Base-by-base conservation (phyloP, 192 early-diverging fungal species). In the Coemansia sp. region DNA sequence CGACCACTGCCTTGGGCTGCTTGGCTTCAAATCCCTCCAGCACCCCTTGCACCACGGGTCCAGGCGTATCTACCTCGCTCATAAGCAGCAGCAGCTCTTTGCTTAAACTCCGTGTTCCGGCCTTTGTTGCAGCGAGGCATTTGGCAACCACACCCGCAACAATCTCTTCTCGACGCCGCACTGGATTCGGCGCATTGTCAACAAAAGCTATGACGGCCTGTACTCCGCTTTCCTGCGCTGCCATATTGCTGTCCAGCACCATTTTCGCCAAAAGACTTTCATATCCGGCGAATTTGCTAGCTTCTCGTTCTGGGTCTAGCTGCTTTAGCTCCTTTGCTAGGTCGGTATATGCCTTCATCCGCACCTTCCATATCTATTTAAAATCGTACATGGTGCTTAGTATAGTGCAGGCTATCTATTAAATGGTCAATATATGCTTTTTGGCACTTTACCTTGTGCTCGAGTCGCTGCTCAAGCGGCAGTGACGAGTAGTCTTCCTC, bases 351-450 rank as follows among this genome's bases (percentile, higher is more conserved):
- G 87, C 96, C 39, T 72, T 81, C 43, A 87, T 72, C 48, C 96
- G 87, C 28, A 90, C 94, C 70, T 98, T 97, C 96, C 96, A 98
- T 33, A 84, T 73, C 96, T 96, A 66, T 11, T 8, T 14, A 23
- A 43, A 7, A 14, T 21, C n/a, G 10, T 1, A 38, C 4, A n/a
- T 44, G 3, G 3, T 30, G 26, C 37, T 10, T n/a, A 36, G 33
- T 61, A 16, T 18, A 35, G 33, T 35, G 33, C 33, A 35, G 7
- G 10, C 1, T 35, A 7, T 6, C 33, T 35, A 35, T 9, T 35
- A 35, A 9, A 6, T 35, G 6, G 6, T 35, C 33, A 2, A 18
- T 42, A 16, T 42, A 16, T 16, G 40, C n/a, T 18, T 42, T n/a
- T 4, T 18, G 20, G 36, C 20, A 47, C 23, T 54, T 30, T 72